A percentile compares a stretch with the other conserved stretches of the same genome.
Evolutionary conservation across 164 flowering plant species (phyloP).

Genomic region (Cinnamomum chago): DNA sequence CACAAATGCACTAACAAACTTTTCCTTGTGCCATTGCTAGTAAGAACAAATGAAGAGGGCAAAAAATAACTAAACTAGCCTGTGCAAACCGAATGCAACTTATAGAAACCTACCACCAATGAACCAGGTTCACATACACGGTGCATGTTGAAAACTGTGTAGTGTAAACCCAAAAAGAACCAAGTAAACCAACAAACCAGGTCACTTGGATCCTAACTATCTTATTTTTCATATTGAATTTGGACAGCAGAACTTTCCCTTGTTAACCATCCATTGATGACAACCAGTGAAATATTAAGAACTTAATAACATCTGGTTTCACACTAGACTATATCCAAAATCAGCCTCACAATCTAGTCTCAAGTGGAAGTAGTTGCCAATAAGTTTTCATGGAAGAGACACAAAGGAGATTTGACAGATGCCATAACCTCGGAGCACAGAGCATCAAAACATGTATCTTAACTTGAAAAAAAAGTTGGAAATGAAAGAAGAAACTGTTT

Average conservation of each 20-base stretch:
- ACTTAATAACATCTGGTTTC: neutral
- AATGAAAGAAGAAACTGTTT: neutral
- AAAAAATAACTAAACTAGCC: neutral
- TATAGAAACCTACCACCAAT: neutral
- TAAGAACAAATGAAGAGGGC: too few relatives aligned
- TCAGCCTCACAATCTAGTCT: neutral
- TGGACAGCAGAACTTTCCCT: neutral
- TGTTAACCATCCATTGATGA: neutral
- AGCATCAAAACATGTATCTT: neutral
- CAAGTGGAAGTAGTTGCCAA: neutral
- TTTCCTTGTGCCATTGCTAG: too few relatives aligned
- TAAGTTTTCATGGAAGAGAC: neutral
- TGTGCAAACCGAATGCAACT: neutral
- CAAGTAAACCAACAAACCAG: neutral
- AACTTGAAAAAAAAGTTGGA: neutral
- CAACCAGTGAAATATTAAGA: neutral
- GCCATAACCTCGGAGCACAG: too few relatives aligned
- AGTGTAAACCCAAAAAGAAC: neutral
- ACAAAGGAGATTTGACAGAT: too few relatives aligned
- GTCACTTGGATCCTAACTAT: neutral
- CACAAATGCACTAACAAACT: too few relatives aligned
- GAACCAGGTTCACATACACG: neutral
- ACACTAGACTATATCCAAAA: neutral
- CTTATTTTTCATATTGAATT: neutral
- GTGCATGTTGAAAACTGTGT: too few relatives aligned